Percentiles rank a stretch among this genome's conserved stretches.
Conservation (phyloP, 495 filamentous ascomycete species). For the Penicillium flavigenum region DNA sequence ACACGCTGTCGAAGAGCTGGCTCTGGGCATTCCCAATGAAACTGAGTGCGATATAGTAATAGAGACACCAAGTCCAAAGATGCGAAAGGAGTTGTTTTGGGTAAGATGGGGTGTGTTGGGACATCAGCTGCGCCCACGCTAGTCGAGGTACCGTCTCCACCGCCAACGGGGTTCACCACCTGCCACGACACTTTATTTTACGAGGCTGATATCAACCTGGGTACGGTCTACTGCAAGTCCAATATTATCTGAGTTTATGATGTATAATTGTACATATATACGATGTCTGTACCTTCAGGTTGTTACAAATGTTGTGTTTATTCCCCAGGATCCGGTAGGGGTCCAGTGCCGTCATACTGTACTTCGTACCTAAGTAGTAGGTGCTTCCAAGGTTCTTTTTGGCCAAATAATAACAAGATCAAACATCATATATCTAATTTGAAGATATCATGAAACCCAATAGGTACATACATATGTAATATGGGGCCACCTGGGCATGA, state of each 20-base stretch:
- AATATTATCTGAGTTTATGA: too few species aligned
- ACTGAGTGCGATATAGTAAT: not conserved
- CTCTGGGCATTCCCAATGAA: conserved; percentile 13
- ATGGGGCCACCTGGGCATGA: not conserved
- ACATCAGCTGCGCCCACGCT: conserved; percentile 9
- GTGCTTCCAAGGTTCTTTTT: not conserved
- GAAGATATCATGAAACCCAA: not conserved
- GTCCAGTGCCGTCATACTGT: not conserved
- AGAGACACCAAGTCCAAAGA: not conserved
- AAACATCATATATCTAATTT: not conserved
- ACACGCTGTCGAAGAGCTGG: conserved; percentile 13
- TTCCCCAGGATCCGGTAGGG: not conserved
- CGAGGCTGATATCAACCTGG: not conserved
- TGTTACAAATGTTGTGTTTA: not conserved
- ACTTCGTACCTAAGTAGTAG: too few species aligned
- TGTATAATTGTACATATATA: not conserved
- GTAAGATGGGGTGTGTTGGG: not conserved
- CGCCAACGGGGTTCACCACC: conserved; percentile 9
- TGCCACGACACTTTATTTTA: not conserved
- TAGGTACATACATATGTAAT: not conserved
- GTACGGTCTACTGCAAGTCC: not conserved
- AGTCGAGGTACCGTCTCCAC: conserved; percentile 14
- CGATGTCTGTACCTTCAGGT: not conserved
- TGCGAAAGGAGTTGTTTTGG: not conserved
- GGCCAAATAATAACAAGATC: not conserved